phyloP scores from a whole-genome alignment of 805 yeast species.

The Helenozyma rhizophorensis region DNA sequence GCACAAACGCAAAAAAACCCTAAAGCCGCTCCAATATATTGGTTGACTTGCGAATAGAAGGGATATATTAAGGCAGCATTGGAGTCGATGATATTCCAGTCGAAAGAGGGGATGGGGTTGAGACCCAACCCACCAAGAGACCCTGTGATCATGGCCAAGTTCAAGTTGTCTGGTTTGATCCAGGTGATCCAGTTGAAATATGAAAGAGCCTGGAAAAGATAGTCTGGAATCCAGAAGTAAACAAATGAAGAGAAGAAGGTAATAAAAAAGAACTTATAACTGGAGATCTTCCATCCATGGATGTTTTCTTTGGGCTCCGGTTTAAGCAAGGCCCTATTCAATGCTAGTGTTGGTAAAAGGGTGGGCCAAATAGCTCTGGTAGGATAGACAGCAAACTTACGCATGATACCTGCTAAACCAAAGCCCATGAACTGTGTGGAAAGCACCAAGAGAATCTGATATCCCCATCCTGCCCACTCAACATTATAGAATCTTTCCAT shows the following conservation, averaged over 20 bases:
- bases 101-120: constrained; percentile 16
- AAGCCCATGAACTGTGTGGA: constrained; percentile 26
- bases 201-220: constrained; percentile 22
- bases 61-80: background rate
- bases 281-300: constrained; percentile 30
- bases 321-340: constrained; percentile 22
- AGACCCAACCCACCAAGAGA: constrained; percentile 23
- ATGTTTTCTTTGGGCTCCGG: constrained; percentile 27
- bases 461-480: constrained; percentile 25
- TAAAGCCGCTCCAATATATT: constrained; percentile 15
- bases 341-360: constrained; percentile 25
- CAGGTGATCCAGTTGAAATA: constrained; percentile 29
- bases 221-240: constrained; percentile 28
- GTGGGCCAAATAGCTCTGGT: constrained; percentile 51
- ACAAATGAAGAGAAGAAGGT: constrained; percentile 17
- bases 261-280: constrained; percentile 18
- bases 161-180: constrained; percentile 23
- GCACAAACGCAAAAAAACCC: constrained; percentile 18
- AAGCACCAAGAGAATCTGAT: constrained; percentile 19
- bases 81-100: background rate
- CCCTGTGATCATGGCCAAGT: constrained; percentile 25
- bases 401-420: constrained; percentile 27
- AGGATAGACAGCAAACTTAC: constrained; percentile 44
- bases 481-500: constrained; percentile 26
- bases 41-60: constrained; percentile 3